Evolutionary conservation across 169 alveolate genomes (phyloP), one percentile per base, ranked within the genome.

Genomic region (Cryptosporidium canis): DNA sequence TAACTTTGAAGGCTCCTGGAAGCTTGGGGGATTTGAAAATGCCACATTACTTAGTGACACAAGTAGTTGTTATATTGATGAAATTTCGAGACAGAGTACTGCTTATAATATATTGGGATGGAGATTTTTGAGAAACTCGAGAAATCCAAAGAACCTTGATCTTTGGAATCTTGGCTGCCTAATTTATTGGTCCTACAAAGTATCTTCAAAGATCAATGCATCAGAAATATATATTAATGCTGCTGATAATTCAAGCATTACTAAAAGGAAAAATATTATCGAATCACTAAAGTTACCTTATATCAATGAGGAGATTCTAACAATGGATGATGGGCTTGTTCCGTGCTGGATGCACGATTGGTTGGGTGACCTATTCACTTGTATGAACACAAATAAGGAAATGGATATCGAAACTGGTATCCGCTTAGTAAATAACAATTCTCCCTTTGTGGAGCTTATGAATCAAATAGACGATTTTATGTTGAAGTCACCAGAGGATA

Each of bases 391-490:
- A 24, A 39, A 61, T 44, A 77, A 27, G 27, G 87, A 77, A 41
- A 39, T 77, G 2, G 21, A 35, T 41, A 58, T 77, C n/a, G 72
- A 77, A 27, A 61, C n/a, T 77, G 87, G 87, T 12, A 9, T 77
- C 6, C 5, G n/a, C 39, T 77, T 77, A 45, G 61, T 77, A 27
- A 58, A 31, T 16, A 55, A 61, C 58, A 58, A 55, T 16, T 77
- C 87, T 6, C 87, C 87, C 27, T 58, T 77, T 77, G 87, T 77
- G 18, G 87, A 77, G 39, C 61, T 77, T 18, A 58, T 77, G 70
- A 77, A 77, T 58, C 87, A 77, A 58, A 12, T 77, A 61, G 35
- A 37, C 41, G 61, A 77, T 24, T 77, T 77, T 61, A 55, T 58
- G 61, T 61, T 77, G 12, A 77, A 77, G 14, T 58, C 87, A 18